phyloP scores from a whole-genome alignment of 805 yeast genomes.

The Teunomyces panamensis region DNA sequence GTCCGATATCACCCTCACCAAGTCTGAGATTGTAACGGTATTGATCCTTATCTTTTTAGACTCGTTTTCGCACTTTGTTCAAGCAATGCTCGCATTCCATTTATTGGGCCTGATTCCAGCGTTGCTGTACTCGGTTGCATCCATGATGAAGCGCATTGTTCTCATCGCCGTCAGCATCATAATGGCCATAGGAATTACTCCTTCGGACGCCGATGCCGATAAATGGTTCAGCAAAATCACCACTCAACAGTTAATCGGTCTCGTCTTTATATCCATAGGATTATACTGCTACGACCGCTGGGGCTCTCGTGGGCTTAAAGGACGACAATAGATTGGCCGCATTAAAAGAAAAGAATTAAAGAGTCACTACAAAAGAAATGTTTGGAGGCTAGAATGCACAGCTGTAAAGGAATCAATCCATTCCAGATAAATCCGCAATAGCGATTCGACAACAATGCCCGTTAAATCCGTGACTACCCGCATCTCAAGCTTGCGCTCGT shows the following conservation, averaged over 20 bases:
- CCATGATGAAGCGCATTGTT: conserved; percentile 84
- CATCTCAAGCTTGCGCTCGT: conserved; percentile 8
- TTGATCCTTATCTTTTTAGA: conserved; percentile 56
- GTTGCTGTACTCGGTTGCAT: conserved; percentile 81
- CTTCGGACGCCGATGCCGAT: conserved; percentile 8
- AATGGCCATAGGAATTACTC: conserved; percentile 40
- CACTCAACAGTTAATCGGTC: conserved; percentile 45
- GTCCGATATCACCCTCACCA: conserved; percentile 7
- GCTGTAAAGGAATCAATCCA: conserved; percentile 17
- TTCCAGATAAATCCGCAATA: neutral
- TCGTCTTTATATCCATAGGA: conserved; percentile 52
- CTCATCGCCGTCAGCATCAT: conserved; percentile 73
- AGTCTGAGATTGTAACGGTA: conserved; percentile 30
- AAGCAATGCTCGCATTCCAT: conserved; percentile 78
- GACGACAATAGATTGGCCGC: neutral
- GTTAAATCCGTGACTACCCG: conserved; percentile 41
- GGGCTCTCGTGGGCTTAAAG: conserved; percentile 36
- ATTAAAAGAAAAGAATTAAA: neutral
- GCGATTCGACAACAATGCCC: conserved; percentile 31
- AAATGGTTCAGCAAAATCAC: conserved; percentile 38
- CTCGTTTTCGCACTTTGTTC: conserved; percentile 75
- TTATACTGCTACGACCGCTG: conserved; percentile 63
- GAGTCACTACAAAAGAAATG: conserved; percentile 14
- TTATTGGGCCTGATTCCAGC: conserved; percentile 79
- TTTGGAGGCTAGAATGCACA: conserved; percentile 46